These are phyloP conservation scores for Lentinula guzmanii DNA, from an alignment of 768 basidiomycete genomes.

Conservation along the genomic window DNA sequence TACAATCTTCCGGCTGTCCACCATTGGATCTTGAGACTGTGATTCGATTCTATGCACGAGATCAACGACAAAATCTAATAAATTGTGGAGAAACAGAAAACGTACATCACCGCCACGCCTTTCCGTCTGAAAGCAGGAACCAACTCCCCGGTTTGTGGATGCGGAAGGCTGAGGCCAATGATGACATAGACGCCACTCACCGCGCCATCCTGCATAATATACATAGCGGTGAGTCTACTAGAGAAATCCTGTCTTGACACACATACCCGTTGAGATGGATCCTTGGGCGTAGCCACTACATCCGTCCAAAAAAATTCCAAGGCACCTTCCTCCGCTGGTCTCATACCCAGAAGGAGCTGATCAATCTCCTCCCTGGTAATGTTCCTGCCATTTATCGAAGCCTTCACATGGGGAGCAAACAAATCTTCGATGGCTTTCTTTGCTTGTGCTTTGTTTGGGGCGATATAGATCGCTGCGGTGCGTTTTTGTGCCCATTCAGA, in stretches of 20 bases:
- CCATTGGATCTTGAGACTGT: neutral
- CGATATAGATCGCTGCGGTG: neutral
- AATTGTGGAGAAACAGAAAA: neutral
- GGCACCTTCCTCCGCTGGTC: neutral
- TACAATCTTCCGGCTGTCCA: neutral
- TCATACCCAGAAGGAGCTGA: neutral
- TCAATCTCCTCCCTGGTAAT: neutral
- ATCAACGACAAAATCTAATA: neutral
- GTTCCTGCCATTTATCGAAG: neutral
- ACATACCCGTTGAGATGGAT: neutral
- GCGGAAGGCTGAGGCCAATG: neutral
- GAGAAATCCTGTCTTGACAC: too few relatives aligned
- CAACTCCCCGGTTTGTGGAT: neutral
- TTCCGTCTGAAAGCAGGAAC: neutral
- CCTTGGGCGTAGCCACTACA: neutral
- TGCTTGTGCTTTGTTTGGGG: neutral
- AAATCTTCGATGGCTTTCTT: neutral
- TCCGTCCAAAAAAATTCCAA: neutral
- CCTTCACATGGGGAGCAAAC: neutral
- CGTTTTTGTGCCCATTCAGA: neutral
- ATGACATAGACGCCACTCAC: neutral
- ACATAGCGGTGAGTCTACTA: neutral
- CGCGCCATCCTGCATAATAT: neutral
- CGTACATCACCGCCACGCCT: neutral
- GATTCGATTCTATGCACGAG: neutral